phyloP scores from a whole-genome alignment of 2,329 filamentous ascomycete genomes.

The Fusarium sp. region DNA sequence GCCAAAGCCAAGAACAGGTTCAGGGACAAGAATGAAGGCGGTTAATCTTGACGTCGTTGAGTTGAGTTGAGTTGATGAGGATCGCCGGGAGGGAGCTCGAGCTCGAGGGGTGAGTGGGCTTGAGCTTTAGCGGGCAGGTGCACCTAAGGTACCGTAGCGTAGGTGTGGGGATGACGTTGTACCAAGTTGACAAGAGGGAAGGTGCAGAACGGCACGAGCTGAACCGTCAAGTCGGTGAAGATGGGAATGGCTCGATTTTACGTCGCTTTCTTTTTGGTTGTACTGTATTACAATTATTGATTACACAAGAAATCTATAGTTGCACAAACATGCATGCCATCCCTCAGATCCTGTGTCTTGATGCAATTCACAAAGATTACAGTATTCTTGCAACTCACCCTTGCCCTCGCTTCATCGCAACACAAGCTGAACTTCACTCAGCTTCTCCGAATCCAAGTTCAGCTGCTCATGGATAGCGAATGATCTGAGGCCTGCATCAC shows the following conservation, averaged over 20 bases:
- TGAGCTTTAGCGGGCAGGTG: neutral
- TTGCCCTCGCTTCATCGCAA: neutral
- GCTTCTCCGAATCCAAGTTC: conserved; percentile 12
- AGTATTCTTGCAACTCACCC: neutral
- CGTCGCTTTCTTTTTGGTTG: neutral
- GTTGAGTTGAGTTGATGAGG: conserved; percentile 14
- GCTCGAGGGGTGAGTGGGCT: conserved; percentile 1
- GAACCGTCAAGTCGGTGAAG: conserved; percentile 14
- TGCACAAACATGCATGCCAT: neutral
- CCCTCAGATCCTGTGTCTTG: neutral
- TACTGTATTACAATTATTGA: neutral
- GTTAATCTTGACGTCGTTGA: conserved; percentile 36
- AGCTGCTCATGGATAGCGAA: conserved; percentile 30
- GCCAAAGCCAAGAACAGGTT: neutral
- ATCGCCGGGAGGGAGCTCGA: conserved; percentile 25
- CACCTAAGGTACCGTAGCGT: neutral
- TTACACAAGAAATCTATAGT: neutral
- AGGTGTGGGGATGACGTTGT: conserved; percentile 28
- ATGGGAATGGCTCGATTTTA: conserved; percentile 7
- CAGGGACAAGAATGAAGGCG: neutral
- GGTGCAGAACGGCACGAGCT: conserved; percentile 26
- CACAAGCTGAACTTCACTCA: neutral
- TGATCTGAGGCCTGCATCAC: conserved; percentile 1
- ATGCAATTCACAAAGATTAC: neutral
- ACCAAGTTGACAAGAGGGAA: conserved; percentile 11